Conservation (phyloP, 805 yeast species). For the Dipodascus albidus region DNA sequence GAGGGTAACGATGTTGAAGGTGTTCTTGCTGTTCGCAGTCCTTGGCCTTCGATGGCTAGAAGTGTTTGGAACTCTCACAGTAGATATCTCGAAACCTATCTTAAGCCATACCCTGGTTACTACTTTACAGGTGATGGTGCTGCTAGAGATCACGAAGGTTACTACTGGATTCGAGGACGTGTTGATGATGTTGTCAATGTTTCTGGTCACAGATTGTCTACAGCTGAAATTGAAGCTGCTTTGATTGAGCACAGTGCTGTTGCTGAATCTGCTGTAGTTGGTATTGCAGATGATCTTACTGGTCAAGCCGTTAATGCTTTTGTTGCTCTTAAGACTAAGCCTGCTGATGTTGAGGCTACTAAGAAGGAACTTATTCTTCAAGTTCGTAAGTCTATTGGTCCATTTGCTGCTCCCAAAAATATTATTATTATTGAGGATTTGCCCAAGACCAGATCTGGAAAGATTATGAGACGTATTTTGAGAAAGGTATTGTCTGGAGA, state of each 20-base stretch:
- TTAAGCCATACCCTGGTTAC: conserved; percentile 70
- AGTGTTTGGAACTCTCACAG: conserved; percentile 68
- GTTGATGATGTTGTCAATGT: conserved; percentile 86
- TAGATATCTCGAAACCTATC: conserved; percentile 69
- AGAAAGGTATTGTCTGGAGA: conserved; percentile 85
- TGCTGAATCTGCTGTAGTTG: conserved; percentile 76
- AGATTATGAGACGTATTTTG: conserved; percentile 91
- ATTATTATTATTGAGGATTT: conserved; percentile 73
- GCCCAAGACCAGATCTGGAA: conserved; percentile 95
- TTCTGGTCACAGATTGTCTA: conserved; percentile 78
- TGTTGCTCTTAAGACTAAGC: conserved; percentile 52
- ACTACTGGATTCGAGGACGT: conserved; percentile 76
- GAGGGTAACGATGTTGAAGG: conserved; percentile 67
- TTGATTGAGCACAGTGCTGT: conserved; percentile 59
- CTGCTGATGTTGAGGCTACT: conserved; percentile 34
- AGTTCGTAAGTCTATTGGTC: conserved; percentile 79
- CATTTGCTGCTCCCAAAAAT: conserved; percentile 85
- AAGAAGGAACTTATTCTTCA: conserved; percentile 63
- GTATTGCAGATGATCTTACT: conserved; percentile 70
- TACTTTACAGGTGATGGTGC: conserved; percentile 90
- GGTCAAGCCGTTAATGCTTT: conserved; percentile 82
- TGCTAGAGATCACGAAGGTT: conserved; percentile 74
- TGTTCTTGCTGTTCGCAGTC: conserved; percentile 55
- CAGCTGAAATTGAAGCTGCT: conserved; percentile 82
- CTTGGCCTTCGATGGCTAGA: conserved; percentile 86